Evolutionary conservation across 306 rosid genomes (phyloP).

Genomic region (Corylus avellana): DNA sequence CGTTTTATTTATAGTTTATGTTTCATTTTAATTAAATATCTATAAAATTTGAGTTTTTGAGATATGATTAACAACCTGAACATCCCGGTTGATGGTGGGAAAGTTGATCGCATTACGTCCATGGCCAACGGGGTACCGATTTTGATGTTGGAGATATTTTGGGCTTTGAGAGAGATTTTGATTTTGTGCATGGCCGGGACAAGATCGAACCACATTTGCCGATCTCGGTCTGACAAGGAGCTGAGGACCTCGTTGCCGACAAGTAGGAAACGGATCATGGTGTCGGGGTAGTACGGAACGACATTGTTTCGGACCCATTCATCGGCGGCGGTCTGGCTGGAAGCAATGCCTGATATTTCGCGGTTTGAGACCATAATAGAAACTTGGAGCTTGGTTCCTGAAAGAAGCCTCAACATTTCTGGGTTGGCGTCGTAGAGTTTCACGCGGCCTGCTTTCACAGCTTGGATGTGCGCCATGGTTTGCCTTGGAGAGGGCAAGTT

Average conservation of each 20-base stretch:
- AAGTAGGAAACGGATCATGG: conserved; percentile 61
- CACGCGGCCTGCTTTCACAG: conserved; percentile 54
- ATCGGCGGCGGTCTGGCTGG: conserved; percentile 57
- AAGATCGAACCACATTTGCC: conserved; percentile 55
- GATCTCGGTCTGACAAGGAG: conserved; percentile 48
- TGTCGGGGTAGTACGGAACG: conserved; percentile 54
- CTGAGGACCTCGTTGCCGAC: conserved; percentile 81
- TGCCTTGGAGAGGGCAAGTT: conserved; percentile 61
- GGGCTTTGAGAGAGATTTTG: conserved; percentile 44
- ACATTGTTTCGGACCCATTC: conserved; percentile 71
- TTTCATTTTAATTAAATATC: no score
- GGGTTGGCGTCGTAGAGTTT: conserved; percentile 78
- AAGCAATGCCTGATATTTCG: conserved; percentile 60
- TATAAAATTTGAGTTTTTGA: no score
- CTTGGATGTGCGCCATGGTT: conserved; percentile 49
- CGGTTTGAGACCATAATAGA: conserved; percentile 76
- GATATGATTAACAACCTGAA: conserved; percentile 28
- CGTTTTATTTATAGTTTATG: fast-evolving
- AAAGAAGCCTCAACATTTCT: conserved; percentile 47
- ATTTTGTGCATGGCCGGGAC: conserved; percentile 76
- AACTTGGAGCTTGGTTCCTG: conserved; percentile 59
- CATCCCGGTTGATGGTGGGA: conserved; percentile 60
- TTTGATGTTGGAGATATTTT: conserved; percentile 46
- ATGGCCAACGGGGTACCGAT: conserved; percentile 80
- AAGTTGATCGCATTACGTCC: conserved; percentile 60